These are phyloP conservation scores for Sinapis alba DNA, from an alignment of 441 rosid species.

Conservation along the genomic window DNA sequence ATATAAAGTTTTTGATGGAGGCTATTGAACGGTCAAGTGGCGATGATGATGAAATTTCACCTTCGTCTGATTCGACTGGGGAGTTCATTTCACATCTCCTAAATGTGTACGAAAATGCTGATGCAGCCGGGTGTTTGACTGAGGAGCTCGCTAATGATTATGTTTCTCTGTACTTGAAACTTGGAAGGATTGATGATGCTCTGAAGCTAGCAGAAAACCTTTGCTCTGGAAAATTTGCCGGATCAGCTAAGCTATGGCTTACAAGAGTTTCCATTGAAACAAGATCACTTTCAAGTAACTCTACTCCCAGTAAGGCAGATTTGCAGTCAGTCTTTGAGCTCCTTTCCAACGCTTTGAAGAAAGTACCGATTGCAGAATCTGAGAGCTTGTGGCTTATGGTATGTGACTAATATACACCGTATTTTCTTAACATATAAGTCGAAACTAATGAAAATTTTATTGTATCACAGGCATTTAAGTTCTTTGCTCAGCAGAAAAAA, in stretches of 20 bases:
- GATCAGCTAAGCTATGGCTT: slow-evolving; percentile 61
- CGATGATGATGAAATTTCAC: slow-evolving; percentile 38
- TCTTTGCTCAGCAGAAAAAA: slow-evolving; percentile 49
- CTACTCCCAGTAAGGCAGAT: slow-evolving; percentile 50
- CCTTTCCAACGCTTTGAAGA: slow-evolving; percentile 48
- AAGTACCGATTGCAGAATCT: slow-evolving; percentile 57
- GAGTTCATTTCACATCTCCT: slow-evolving; percentile 49
- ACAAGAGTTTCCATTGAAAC: slow-evolving; percentile 66
- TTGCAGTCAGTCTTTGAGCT: slow-evolving; percentile 54
- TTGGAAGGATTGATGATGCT: slow-evolving; percentile 65
- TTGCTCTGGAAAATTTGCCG: slow-evolving; percentile 55
- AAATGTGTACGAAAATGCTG: slow-evolving; percentile 67
- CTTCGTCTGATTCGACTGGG: slow-evolving; percentile 30
- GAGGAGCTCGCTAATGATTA: slow-evolving; percentile 75
- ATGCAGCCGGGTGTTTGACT: slow-evolving; percentile 54
- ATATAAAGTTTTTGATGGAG: slow-evolving; percentile 65
- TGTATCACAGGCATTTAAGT: slow-evolving; percentile 64
- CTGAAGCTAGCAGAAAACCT: slow-evolving; percentile 61
- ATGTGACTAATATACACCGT: slow-evolving; percentile 28
- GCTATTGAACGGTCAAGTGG: slow-evolving; percentile 38
- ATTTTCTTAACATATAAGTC: background rate
- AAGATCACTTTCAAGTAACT: slow-evolving; percentile 43
- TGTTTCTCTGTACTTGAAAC: slow-evolving; percentile 61
- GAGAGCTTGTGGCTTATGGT: slow-evolving; percentile 87
- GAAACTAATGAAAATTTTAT: background rate